Evolutionary conservation across 75 land plant species (phyloP).

Genomic region (Ceratopteris richardii): DNA sequence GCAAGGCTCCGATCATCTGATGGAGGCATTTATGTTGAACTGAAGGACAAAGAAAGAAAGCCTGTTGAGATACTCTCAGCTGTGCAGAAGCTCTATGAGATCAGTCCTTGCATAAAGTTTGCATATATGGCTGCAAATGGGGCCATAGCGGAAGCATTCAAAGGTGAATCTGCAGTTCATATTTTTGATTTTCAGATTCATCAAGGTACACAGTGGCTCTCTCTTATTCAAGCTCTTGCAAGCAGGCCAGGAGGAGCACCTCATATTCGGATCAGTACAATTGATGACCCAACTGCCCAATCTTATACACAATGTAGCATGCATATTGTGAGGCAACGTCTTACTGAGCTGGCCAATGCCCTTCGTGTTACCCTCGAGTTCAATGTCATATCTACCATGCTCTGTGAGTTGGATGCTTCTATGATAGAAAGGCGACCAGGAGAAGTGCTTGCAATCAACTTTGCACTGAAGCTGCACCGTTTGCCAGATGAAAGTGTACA

Average conservation of each 20-base stretch:
- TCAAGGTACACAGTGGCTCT: slow-evolving; percentile 78
- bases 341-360: slow-evolving; percentile 47
- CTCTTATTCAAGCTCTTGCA: slow-evolving; percentile 74
- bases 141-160: slow-evolving; percentile 82
- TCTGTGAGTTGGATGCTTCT: slow-evolving; percentile 33
- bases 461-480: slow-evolving; percentile 69
- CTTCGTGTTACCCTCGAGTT: slow-evolving; percentile 69
- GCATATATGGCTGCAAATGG: slow-evolving; percentile 90
- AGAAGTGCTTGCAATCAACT: slow-evolving; percentile 76
- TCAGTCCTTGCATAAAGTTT: slow-evolving; percentile 85
- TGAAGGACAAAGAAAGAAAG: slow-evolving; percentile 63
- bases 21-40: slow-evolving; percentile 45
- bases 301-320: slow-evolving; percentile 59
- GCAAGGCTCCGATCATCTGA: slow-evolving; percentile 58
- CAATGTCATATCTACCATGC: slow-evolving; percentile 44
- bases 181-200: slow-evolving; percentile 79
- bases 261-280: slow-evolving; percentile 64
- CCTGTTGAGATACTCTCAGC: slow-evolving; percentile 57
- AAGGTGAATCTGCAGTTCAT: slow-evolving; percentile 58
- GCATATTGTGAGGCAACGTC: slow-evolving; percentile 45
- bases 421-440: slow-evolving; percentile 46
- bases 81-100: slow-evolving; percentile 73
- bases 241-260: slow-evolving; percentile 74
- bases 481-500: slow-evolving; percentile 92
- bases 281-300: slow-evolving; percentile 51